Evolutionary conservation across 257 asterid species (phyloP), one percentile per base, ranked within the genome.

Genomic region (Striga asiatica): DNA sequence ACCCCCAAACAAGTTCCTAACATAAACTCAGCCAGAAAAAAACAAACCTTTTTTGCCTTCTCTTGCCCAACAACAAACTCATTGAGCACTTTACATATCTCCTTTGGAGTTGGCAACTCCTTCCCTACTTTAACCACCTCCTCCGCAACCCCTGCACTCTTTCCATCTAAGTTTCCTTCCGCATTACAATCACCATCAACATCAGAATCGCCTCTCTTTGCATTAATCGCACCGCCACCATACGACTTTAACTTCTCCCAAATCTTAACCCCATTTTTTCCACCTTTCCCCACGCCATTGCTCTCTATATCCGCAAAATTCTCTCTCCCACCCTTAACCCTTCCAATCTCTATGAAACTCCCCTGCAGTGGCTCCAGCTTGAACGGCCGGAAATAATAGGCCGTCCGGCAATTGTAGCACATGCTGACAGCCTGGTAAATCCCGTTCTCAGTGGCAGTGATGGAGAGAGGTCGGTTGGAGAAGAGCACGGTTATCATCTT

Each of bases 231-330:
- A 58, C 73, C 76, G 54, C 94, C 79, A 50, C 94, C 65, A 43
- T 85, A 89, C 38, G 80, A 75, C 85, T 94, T 83, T 89, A 89
- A 68, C 73, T 81, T 89, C 81, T 89, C 94, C 97, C 97, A 89
- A 56, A 89, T 79, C 74, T 85, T 88, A 43, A 50, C 72, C 50
- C 76, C 78, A 45, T 43, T 57, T 70, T 76, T 78, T 68, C 77
- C 85, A 32, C 52, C 46, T 51, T 60, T 71, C 46, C 71, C 69
- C 50, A 74, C 62, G 27, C 22, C 68, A 42, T 50, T 61, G 14
- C 70, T 77, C 27, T 55, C 77, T 70, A 45, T 37, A 16, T 63
- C 74, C 57, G 67, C 59, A 21, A 29, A 58, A 60, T 52, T 58
- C 66, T 76, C 81, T 35, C 73, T 67, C 60, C 65, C 74, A 5